phyloP scores from a whole-genome alignment of 1,284 basidiomycete genomes.

The Puccinia brachypodii region DNA sequence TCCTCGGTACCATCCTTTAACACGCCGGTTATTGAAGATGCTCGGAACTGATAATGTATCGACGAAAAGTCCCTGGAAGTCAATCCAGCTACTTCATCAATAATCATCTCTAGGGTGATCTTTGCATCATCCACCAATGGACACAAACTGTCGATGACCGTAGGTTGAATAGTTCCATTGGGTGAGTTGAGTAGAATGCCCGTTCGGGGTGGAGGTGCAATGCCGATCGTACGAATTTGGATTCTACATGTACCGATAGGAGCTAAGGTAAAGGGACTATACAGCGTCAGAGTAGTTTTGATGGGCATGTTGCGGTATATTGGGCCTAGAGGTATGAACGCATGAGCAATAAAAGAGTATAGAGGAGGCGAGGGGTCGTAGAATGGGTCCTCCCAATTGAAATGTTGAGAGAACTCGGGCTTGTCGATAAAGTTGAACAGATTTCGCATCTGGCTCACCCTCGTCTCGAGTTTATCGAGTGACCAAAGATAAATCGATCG shows the following conservation, averaged over 20 bases:
- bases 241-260: conserved; percentile 87
- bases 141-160: conserved; percentile 63
- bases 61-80: conserved; percentile 75
- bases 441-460: conserved; percentile 90
- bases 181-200: conserved; percentile 60
- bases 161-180: conserved; percentile 68
- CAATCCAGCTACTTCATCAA: conserved; percentile 77
- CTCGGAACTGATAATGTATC: conserved; percentile 77
- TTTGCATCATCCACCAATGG: conserved; percentile 38
- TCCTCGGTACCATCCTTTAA: conserved; percentile 69
- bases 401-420: conserved; percentile 84
- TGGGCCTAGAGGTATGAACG: conserved; percentile 76
- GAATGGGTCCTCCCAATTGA: conserved; percentile 88
- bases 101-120: conserved; percentile 61
- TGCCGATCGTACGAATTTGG: conserved; percentile 65
- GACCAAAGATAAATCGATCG: conserved; percentile 89
- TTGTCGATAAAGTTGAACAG: conserved; percentile 86
- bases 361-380: conserved; percentile 79
- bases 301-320: conserved; percentile 76
- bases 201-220: conserved; percentile 54
- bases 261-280: conserved; percentile 86
- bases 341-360: conserved; percentile 87
- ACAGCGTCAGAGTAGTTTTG: conserved; percentile 74
- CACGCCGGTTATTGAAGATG: conserved; percentile 76
- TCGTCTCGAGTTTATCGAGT: conserved; percentile 78